These are phyloP conservation scores for Penicillium sp. DNA, from an alignment of 2,329 filamentous ascomycete genomes.

Conservation along the genomic window DNA sequence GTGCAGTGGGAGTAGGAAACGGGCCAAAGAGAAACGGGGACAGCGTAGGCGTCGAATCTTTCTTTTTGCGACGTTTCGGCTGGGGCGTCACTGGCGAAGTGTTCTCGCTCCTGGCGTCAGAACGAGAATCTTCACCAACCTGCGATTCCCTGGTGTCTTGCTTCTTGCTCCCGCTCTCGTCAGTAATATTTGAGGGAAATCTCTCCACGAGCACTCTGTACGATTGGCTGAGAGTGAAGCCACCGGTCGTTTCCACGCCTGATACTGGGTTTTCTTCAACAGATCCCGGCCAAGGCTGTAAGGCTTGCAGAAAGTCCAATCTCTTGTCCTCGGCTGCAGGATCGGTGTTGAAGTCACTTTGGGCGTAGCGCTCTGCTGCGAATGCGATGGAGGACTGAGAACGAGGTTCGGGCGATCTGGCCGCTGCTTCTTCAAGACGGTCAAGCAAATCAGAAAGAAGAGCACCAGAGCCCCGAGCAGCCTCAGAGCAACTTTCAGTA, in stretches of 20 bases:
- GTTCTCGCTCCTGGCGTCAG: neutral
- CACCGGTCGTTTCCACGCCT: neutral
- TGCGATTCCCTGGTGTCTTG: neutral
- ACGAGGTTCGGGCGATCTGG: neutral
- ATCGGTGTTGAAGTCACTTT: neutral
- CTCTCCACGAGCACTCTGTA: slow-evolving; percentile 4
- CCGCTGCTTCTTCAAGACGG: slow-evolving; percentile 4
- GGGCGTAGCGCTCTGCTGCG: neutral
- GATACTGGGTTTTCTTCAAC: neutral
- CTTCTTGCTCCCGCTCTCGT: neutral
- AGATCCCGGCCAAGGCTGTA: neutral
- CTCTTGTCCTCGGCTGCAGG: neutral
- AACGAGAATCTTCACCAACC: neutral
- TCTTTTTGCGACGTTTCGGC: neutral
- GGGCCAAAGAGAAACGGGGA: slow-evolving; percentile 1
- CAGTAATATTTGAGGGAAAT: neutral
- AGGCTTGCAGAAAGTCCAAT: neutral
- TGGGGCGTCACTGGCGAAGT: neutral
- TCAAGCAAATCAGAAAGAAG: slow-evolving; percentile 8
- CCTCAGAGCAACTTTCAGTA: neutral
- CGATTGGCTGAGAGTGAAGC: slow-evolving; percentile 1
- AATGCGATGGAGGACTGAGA: neutral
- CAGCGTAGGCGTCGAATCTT: neutral
- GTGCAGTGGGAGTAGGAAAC: slow-evolving; percentile 1
- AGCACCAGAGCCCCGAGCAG: neutral